phyloP scores from a whole-genome alignment of 2,329 filamentous ascomycete species.

The Sclerotinia glacialis region DNA sequence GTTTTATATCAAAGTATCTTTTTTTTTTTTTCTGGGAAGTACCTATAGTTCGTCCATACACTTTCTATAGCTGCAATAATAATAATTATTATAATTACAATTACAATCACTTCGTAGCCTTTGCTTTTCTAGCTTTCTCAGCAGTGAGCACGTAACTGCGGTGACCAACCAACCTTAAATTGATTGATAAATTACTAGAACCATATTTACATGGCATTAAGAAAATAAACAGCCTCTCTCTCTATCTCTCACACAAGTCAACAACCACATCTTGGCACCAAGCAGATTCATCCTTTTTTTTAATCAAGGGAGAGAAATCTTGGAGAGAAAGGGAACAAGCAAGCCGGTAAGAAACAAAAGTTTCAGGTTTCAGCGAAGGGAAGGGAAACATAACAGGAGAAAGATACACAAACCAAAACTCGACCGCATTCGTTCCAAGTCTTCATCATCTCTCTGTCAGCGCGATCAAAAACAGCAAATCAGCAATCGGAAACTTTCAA shows the following conservation, averaged over 20 bases:
- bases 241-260: not conserved
- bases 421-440: conserved; percentile 3
- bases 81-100: not conserved
- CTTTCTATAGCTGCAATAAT: not conserved
- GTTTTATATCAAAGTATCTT: too few relatives aligned
- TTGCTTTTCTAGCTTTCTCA: not conserved
- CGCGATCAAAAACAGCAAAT: conserved; percentile 4
- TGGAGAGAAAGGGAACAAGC: not conserved
- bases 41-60: not conserved
- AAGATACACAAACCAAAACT: not conserved
- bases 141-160: not conserved
- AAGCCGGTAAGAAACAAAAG: not conserved
- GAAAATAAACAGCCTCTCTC: conserved; percentile 1
- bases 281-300: conserved; percentile 18
- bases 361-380: not conserved
- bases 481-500: not conserved
- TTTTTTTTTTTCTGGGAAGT: too few relatives aligned
- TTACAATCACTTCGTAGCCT: too few relatives aligned
- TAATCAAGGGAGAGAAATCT: conserved; percentile 2
- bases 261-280: conserved; percentile 1
- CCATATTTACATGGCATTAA: not conserved
- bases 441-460: not conserved
- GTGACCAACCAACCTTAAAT: not conserved
- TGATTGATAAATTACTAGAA: not conserved
- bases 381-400: conserved; percentile 1